Percentiles rank a stretch among this genome's conserved stretches.
Evolutionary conservation across 2,329 filamentous ascomycete genomes (phyloP).

Genomic region (Talaromyces atroroseus): DNA sequence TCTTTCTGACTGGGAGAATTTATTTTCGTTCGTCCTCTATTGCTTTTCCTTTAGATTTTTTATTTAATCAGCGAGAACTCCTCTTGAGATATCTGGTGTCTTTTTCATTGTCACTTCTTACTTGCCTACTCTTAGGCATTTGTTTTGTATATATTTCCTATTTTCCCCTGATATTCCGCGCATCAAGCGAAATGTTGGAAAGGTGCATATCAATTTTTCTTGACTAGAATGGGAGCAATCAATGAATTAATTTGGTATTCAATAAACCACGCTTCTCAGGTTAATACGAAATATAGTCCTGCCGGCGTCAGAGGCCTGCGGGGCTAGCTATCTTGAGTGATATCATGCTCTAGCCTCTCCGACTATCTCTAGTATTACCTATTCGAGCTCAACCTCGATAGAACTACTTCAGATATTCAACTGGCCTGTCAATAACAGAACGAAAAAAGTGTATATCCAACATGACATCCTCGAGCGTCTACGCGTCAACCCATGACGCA

Average conservation of each 20-base stretch:
- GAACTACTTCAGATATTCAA: too few relatives aligned
- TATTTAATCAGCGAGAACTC: neutral
- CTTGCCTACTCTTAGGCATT: neutral
- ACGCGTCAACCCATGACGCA: slow-evolving; percentile 35
- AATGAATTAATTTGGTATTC: too few relatives aligned
- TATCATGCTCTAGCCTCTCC: too few relatives aligned
- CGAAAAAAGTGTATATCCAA: too few relatives aligned
- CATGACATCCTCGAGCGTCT: slow-evolving; percentile 15
- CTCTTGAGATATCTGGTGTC: neutral
- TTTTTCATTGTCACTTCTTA: neutral
- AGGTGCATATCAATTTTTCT: neutral
- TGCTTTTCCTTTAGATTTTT: too few relatives aligned
- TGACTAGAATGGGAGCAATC: neutral
- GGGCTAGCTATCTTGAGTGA: too few relatives aligned
- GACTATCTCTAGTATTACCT: too few relatives aligned
- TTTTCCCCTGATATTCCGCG: neutral
- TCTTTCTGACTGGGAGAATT: slow-evolving; percentile 12
- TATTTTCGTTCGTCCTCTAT: neutral
- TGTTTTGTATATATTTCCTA: neutral
- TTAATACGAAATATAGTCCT: neutral
- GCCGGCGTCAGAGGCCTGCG: too few relatives aligned
- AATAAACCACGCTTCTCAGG: neutral
- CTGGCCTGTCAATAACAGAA: too few relatives aligned
- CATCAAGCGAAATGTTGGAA: neutral
- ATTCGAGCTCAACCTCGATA: too few relatives aligned